Conservation (phyloP, 108 stramenopile species). For the Fragilariopsis cylindrus region DNA sequence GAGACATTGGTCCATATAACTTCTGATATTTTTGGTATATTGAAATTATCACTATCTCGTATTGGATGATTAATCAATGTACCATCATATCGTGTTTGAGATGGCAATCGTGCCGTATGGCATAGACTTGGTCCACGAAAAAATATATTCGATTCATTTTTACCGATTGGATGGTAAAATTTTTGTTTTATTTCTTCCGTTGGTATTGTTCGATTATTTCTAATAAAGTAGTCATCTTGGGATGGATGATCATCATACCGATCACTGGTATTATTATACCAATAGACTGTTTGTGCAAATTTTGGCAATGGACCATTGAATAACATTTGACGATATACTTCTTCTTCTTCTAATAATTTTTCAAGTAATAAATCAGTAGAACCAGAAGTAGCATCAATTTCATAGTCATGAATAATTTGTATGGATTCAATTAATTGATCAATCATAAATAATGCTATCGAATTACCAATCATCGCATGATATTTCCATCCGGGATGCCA, state of each 20-base stretch:
- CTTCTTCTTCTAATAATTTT: background rate
- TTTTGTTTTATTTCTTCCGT: too few species aligned
- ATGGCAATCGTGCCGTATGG: slow-evolving; percentile 21
- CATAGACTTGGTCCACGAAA: slow-evolving; percentile 22
- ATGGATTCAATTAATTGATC: background rate
- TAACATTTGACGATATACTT: background rate
- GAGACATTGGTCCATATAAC: too few species aligned
- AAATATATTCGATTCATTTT: background rate
- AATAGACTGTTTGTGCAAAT: background rate
- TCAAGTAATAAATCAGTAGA: background rate
- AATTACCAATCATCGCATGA: slow-evolving; percentile 46
- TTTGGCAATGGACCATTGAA: background rate
- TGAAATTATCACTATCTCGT: too few species aligned
- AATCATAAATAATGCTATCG: slow-evolving; percentile 39
- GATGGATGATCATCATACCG: too few species aligned
- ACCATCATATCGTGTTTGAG: slow-evolving; percentile 21
- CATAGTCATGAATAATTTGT: background rate
- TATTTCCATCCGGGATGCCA: slow-evolving; percentile 50
- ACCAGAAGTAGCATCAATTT: background rate
- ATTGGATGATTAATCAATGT: background rate
- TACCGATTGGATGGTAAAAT: too few species aligned
- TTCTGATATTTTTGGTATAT: too few species aligned
- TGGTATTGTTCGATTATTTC: too few species aligned
- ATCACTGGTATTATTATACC: slow-evolving; percentile 13
- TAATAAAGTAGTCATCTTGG: too few species aligned